Conservation (phyloP, 1,139 yeast species). For the Scheffersomyces cryptocercus region DNA sequence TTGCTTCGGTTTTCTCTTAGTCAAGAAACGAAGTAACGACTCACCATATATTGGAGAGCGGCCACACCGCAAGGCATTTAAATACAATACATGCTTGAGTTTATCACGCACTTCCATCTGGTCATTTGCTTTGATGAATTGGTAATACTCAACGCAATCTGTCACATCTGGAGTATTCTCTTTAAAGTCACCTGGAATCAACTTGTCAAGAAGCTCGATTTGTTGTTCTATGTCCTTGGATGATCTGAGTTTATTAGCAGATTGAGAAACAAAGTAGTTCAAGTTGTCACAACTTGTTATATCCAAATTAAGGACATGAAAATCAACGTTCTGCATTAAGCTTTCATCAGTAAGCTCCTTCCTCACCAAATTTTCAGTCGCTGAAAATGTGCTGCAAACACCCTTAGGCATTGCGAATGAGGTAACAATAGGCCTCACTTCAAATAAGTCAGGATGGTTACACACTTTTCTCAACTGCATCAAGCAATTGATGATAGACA, state of each 20-base stretch:
- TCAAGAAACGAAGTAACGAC: conserved; percentile 28
- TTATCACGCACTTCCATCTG: conserved; percentile 52
- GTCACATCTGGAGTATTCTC: conserved; percentile 40
- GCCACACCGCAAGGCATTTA: conserved; percentile 64
- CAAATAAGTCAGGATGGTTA: conserved; percentile 96
- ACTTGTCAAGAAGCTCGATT: conserved; percentile 36
- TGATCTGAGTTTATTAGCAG: conserved; percentile 50
- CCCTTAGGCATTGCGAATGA: conserved; percentile 76
- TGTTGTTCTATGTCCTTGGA: conserved; percentile 45
- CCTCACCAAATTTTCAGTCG: conserved; percentile 44
- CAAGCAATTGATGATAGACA: conserved; percentile 93
- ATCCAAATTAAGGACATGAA: conserved; percentile 62
- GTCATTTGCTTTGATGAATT: conserved; percentile 51
- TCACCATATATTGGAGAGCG: conserved; percentile 60
- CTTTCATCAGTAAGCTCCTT: conserved; percentile 32
- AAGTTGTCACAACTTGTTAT: conserved; percentile 50
- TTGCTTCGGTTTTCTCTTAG: conserved; percentile 13
- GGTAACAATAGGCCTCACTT: conserved; percentile 91
- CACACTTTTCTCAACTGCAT: conserved; percentile 98
- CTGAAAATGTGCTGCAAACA: conserved; percentile 53
- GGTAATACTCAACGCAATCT: conserved; percentile 63
- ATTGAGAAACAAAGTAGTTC: conserved; percentile 51
- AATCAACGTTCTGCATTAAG: conserved; percentile 36
- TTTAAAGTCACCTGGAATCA: conserved; percentile 26
- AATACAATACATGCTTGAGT: conserved; percentile 58